Percentiles rank a stretch among this genome's conserved stretches.
Evolutionary conservation across 306 rosid genomes (phyloP).

Genomic region (Quercus variabilis): DNA sequence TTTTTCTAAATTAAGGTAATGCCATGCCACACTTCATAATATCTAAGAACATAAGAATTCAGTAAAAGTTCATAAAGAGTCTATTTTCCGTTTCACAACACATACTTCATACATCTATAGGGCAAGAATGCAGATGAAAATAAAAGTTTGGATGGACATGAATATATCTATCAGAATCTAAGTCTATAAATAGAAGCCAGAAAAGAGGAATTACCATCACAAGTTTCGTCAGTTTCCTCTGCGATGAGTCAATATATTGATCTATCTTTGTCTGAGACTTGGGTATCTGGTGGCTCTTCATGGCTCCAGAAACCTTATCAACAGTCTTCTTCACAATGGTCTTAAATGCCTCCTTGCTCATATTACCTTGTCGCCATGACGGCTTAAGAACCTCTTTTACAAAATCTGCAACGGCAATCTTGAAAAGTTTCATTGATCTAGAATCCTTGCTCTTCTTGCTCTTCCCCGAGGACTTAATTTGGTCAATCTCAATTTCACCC

Average conservation of each 20-base stretch:
- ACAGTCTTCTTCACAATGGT: slow-evolving; percentile 97
- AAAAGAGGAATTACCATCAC: slow-evolving; percentile 70
- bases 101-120: neutral
- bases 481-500: slow-evolving; percentile 71
- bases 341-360: slow-evolving; percentile 99
- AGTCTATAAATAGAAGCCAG: slow-evolving; percentile 1
- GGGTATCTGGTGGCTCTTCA: slow-evolving; percentile 86
- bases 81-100: neutral
- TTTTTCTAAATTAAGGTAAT: neutral
- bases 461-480: slow-evolving; percentile 68
- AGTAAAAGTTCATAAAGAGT: neutral
- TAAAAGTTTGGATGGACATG: neutral
- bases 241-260: slow-evolving; percentile 86
- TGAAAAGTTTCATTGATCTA: slow-evolving; percentile 76
- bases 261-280: slow-evolving; percentile 85
- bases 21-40: neutral
- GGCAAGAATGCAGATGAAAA: neutral
- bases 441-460: slow-evolving; percentile 78
- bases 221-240: slow-evolving; percentile 88
- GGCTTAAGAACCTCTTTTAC: slow-evolving; percentile 94
- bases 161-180: neutral
- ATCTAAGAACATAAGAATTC: neutral
- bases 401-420: slow-evolving; percentile 83
- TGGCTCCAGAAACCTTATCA: slow-evolving; percentile 97
- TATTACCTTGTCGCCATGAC: slow-evolving; percentile 97